These are phyloP conservation scores for Grosmannia penicillata DNA, from an alignment of 2,329 filamentous ascomycete species.

Conservation along the genomic window DNA sequence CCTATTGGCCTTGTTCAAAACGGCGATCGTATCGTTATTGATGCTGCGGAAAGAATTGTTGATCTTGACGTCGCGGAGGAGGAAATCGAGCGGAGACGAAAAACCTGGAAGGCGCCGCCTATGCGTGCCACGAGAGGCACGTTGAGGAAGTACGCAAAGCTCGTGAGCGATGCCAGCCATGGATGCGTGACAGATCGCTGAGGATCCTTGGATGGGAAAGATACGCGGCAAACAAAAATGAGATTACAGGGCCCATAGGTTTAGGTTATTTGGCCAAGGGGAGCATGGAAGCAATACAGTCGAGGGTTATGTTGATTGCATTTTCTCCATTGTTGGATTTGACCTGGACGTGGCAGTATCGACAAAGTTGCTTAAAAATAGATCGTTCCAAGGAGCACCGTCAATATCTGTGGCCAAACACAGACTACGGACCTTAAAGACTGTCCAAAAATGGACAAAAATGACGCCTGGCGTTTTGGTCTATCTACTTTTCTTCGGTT, in stretches of 20 bases:
- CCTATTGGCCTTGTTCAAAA: constrained; percentile 73
- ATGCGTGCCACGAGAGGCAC: constrained; percentile 48
- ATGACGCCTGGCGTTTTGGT: background rate
- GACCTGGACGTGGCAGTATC: too few species aligned
- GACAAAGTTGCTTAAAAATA: too few species aligned
- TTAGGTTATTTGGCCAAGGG: too few species aligned
- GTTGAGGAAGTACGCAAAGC: constrained; percentile 51
- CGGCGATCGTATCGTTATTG: constrained; percentile 68
- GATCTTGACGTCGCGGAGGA: constrained; percentile 52
- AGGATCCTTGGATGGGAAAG: background rate
- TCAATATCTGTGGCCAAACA: too few species aligned
- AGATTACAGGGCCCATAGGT: too few species aligned
- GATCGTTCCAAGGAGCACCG: too few species aligned
- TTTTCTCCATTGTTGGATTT: too few species aligned
- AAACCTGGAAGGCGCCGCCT: constrained; percentile 47
- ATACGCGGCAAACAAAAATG: background rate
- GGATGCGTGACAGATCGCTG: constrained; percentile 40
- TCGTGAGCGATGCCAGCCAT: constrained; percentile 44
- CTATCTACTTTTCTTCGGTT: constrained; percentile 15
- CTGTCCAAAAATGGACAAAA: background rate
- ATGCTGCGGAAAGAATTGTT: constrained; percentile 58
- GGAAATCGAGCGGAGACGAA: constrained; percentile 43
- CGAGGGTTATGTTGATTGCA: too few species aligned
- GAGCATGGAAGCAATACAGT: too few species aligned
- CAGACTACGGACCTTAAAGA: too few species aligned